Percentiles rank a stretch among this genome's conserved stretches.
phyloP scores from a whole-genome alignment of 495 filamentous ascomycete species.

The Xylaria cubensis region DNA sequence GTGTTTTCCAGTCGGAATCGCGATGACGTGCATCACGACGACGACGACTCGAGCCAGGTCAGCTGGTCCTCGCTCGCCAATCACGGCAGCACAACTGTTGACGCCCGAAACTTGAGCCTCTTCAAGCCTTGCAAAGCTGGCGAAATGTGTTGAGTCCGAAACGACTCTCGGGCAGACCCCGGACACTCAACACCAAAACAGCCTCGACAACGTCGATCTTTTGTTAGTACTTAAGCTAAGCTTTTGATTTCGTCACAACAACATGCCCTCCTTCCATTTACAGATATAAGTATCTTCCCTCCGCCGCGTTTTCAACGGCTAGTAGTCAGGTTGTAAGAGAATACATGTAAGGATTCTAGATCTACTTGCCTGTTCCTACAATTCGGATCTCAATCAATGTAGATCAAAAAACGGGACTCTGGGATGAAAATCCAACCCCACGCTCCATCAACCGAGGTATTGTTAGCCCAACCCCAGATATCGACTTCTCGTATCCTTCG shows the following conservation, averaged over 20 bases:
- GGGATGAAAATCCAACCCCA: no score
- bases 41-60: not conserved
- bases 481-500: no score
- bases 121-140: not conserved
- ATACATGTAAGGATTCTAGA: not conserved
- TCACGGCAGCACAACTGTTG: not conserved
- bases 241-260: not conserved
- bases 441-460: no score
- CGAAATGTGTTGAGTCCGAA: not conserved
- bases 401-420: no score
- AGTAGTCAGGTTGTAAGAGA: no score
- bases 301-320: not conserved
- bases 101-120: not conserved
- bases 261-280: not conserved
- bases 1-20: not conserved
- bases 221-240: not conserved
- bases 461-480: no score
- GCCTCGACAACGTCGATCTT: not conserved
- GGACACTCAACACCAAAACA: constrained; percentile 3
- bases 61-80: not conserved
- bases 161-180: not conserved
- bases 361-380: not conserved
- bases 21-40: not conserved
- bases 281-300: not conserved
- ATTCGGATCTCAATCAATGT: not conserved